phyloP scores from a whole-genome alignment of 495 filamentous ascomycete species.

The Xylaria sp. region DNA sequence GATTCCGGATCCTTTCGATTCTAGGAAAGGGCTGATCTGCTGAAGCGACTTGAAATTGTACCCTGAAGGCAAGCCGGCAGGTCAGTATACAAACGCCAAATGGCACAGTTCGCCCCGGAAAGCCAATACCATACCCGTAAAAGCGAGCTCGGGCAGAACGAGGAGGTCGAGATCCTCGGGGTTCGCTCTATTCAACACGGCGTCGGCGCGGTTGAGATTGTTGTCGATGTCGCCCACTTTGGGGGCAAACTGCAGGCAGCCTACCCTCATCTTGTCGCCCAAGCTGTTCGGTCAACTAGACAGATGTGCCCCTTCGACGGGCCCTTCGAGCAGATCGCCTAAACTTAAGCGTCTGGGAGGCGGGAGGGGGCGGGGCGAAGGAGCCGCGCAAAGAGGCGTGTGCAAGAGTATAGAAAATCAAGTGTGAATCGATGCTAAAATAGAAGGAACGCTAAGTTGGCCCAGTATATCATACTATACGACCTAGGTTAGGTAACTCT shows the following conservation, averaged over 20 bases:
- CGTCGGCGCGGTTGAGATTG: conserved; percentile 77
- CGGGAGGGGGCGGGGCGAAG: too few relatives aligned
- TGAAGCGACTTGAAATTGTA: conserved; percentile 88
- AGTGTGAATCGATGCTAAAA: background rate
- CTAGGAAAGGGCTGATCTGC: conserved; percentile 81
- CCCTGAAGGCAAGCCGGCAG: conserved; percentile 56
- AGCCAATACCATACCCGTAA: conserved; percentile 66
- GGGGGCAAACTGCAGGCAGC: conserved; percentile 80
- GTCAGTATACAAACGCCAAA: background rate
- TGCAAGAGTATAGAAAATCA: background rate
- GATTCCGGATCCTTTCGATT: conserved; percentile 74
- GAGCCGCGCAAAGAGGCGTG: background rate
- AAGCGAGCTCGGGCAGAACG: conserved; percentile 86
- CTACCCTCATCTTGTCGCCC: conserved; percentile 70
- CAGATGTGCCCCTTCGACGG: background rate
- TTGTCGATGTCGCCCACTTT: conserved; percentile 75
- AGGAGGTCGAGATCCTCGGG: conserved; percentile 69
- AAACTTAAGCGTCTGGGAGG: background rate
- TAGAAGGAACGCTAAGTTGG: background rate
- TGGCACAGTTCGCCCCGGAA: background rate
- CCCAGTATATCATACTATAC: background rate
- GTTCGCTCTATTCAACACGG: conserved; percentile 65
- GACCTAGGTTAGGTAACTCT: background rate
- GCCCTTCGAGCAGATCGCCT: background rate
- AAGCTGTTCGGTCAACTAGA: background rate